Evolutionary conservation across 2,329 filamentous ascomycete species (phyloP), one percentile per base, ranked within the genome.

Genomic region (Phyllosticta citribraziliensis): DNA sequence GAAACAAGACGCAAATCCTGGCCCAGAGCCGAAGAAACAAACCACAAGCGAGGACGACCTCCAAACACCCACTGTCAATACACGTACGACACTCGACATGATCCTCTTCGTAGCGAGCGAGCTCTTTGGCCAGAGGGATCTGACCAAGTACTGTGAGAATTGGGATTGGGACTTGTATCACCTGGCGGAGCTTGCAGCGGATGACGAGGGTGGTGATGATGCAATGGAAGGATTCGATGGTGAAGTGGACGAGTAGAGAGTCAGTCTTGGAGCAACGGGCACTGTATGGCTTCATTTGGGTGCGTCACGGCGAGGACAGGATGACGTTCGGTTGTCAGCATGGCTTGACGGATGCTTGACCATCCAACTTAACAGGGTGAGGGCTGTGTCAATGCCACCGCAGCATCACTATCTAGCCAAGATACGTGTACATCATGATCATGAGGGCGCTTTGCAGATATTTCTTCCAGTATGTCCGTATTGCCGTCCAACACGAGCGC

Each of bases 51-150:
- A 24, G 52, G 24, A 12, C 9, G 52, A 53, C 10, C 9, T 52
- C 3, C 51, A 11, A 22, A 53, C 61, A 22, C 64, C 65, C 11
- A 60, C 64, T 53, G 50, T 67, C 33, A 74, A 75, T 58, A 75
- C 72, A 1, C 79, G 83, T 27, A 87, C 85, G n/a, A 91, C 91
- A 51, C 79, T 97, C 35, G 92, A 95, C 74, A 96, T 96, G 90
- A 89, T 97, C 58, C 78, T 97, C 66, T 94, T 89, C 0, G 82
- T 97, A 40, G 87, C 88, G 55, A 92, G 91, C 67, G 91, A 96
- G 74, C 85, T 89, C 66, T 97, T 92, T 74, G 91, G 93, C 1
- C 93, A 97, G 75, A 82, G 87, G 65, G 93, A 97, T 73, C 75
- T 97, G 64, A 80, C 97, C 56, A 85, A 88, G 67, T 88, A 87